Evolutionary conservation across 352 stramenopile genomes (phyloP).

Genomic region (Pythium dissotocum): DNA sequence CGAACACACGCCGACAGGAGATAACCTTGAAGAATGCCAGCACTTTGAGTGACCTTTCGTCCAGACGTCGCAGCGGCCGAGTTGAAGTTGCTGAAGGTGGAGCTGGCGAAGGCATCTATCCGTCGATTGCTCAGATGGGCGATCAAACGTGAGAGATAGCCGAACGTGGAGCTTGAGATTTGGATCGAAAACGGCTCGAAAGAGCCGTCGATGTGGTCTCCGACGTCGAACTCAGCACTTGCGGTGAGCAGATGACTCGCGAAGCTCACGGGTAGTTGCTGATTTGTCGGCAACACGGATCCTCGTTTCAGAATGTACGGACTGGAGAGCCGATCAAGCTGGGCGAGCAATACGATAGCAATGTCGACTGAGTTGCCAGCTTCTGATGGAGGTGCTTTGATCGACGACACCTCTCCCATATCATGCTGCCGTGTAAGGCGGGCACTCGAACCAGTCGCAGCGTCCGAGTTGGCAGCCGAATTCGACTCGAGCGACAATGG

Average conservation of each 20-base stretch:
- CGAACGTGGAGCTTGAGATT: neutral
- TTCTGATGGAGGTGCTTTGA: neutral
- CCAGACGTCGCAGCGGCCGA: neutral
- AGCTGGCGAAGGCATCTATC: neutral
- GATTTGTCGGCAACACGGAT: neutral
- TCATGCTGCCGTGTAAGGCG: neutral
- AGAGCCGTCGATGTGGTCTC: neutral
- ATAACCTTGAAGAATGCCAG: conserved; percentile 47
- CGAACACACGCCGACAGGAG: conserved; percentile 66
- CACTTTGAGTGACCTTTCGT: neutral
- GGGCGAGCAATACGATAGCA: conserved; percentile 65
- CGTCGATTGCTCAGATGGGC: neutral
- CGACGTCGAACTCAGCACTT: neutral
- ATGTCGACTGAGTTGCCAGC: conserved; percentile 37
- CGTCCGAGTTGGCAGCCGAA: neutral
- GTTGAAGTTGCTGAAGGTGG: neutral
- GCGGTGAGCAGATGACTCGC: neutral
- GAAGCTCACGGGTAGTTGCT: neutral
- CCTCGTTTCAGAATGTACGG: conserved; percentile 44
- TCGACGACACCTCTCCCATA: neutral
- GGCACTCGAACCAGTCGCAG: neutral
- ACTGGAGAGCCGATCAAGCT: conserved; percentile 72
- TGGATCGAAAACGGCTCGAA: conserved; percentile 13
- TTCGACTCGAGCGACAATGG: neutral
- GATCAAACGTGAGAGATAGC: neutral